These are phyloP conservation scores for Purpureocillium lavendulum DNA, from an alignment of 2,329 filamentous ascomycete genomes.

Conservation along the genomic window DNA sequence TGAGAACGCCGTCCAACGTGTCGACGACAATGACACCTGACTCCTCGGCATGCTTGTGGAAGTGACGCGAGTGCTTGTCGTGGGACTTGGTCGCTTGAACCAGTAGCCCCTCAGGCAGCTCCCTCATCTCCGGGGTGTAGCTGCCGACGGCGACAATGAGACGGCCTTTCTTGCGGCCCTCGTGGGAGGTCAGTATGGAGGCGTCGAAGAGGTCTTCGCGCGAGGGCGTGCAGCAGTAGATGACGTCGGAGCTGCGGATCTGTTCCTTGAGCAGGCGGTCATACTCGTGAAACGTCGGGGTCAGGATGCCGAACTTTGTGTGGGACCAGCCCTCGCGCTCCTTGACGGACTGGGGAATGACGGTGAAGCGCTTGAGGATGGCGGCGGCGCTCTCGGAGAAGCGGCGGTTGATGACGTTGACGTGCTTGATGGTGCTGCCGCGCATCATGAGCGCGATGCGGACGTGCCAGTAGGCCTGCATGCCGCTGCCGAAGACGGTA, in stretches of 20 bases:
- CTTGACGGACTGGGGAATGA: conserved; percentile 34
- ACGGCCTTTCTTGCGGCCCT: conserved; percentile 61
- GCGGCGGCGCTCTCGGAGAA: conserved; percentile 50
- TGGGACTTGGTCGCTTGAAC: conserved; percentile 47
- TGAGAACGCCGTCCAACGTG: conserved; percentile 69
- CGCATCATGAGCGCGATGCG: conserved; percentile 72
- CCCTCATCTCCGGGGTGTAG: conserved; percentile 66
- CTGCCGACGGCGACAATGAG: conserved; percentile 67
- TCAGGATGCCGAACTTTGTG: conserved; percentile 61
- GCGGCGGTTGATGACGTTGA: conserved; percentile 75
- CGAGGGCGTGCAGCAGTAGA: conserved; percentile 84
- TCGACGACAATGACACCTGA: conserved; percentile 64
- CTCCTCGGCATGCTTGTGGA: conserved; percentile 58
- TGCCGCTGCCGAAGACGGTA: conserved; percentile 78
- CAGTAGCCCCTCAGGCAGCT: conserved; percentile 72
- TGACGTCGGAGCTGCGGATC: conserved; percentile 64
- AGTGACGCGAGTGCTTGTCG: conserved; percentile 42
- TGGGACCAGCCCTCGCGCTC: conserved; percentile 52
- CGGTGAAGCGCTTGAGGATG: conserved; percentile 40
- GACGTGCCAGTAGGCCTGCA: conserved; percentile 92
- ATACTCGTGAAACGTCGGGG: conserved; percentile 62
- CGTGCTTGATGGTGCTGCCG: conserved; percentile 60
- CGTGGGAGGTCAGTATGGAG: conserved; percentile 60
- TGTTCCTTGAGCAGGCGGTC: conserved; percentile 60
- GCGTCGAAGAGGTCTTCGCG: conserved; percentile 67